Conservation (phyloP, 2,329 filamentous ascomycete genomes). For the Diaporthe humulicola region DNA sequence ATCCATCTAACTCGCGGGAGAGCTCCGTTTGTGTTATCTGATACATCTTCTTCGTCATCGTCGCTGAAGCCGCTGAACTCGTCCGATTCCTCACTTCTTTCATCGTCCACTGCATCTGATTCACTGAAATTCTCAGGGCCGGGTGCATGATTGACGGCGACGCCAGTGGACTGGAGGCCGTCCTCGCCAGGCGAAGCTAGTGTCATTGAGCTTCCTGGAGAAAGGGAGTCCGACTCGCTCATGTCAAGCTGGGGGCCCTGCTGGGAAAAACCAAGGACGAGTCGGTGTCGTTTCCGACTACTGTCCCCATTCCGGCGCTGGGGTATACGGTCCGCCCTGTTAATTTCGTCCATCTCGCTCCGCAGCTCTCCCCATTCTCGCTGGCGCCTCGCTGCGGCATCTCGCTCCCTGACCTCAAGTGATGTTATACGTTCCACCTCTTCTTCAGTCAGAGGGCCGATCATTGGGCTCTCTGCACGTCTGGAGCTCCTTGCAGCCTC, state of each 20-base stretch:
- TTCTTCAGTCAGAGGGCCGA: too few relatives aligned
- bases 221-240: not conserved
- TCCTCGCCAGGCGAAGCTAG: not conserved
- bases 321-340: too few relatives aligned
- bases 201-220: not conserved
- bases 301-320: not conserved
- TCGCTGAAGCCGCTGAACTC: not conserved
- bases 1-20: not conserved
- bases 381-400: not conserved
- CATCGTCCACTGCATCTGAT: not conserved
- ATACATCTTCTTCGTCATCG: not conserved
- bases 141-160: not conserved
- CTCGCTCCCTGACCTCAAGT: not conserved
- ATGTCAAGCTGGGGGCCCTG: not conserved
- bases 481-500: not conserved
- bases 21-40: not conserved
- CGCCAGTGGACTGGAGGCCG: not conserved
- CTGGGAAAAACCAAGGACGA: not conserved
- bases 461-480: too few relatives aligned
- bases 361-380: not conserved
- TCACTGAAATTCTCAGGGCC: not conserved
- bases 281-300: not conserved
- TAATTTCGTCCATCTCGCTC: not conserved
- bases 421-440: not conserved
- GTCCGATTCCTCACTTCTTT: not conserved